Percentiles rank a stretch among this genome's conserved stretches.
phyloP scores from a whole-genome alignment of 2,329 filamentous ascomycete species.

The Passalora sequoiae region DNA sequence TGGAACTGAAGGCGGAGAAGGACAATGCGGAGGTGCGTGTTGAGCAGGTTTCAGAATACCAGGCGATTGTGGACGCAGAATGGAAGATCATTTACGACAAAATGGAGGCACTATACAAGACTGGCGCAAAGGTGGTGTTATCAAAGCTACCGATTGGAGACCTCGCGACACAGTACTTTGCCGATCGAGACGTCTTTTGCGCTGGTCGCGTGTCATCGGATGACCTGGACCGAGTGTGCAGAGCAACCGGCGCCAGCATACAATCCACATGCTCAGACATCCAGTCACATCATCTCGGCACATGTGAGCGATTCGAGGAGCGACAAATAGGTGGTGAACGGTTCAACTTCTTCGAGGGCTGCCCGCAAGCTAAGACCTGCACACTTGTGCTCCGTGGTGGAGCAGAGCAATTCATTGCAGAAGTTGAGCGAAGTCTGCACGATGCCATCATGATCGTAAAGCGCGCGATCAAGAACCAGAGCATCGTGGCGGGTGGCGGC shows the following conservation, averaged over 20 bases:
- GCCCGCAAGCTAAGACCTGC: slow-evolving; percentile 92
- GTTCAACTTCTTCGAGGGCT: slow-evolving; percentile 98
- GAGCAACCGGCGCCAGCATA: slow-evolving; percentile 84
- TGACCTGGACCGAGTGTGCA: slow-evolving; percentile 92
- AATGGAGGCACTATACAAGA: slow-evolving; percentile 89
- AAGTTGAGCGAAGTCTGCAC: slow-evolving; percentile 95
- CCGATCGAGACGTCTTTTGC: slow-evolving; percentile 96
- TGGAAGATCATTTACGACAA: slow-evolving; percentile 99
- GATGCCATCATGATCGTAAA: slow-evolving; percentile 99
- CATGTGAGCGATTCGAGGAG: slow-evolving; percentile 87
- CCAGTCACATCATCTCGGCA: slow-evolving; percentile 72
- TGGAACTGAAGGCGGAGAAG: slow-evolving; percentile 98
- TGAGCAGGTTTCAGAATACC: slow-evolving; percentile 97
- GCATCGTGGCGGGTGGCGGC: slow-evolving; percentile 91
- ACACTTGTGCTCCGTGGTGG: slow-evolving; percentile 91
- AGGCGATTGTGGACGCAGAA: slow-evolving; percentile 97
- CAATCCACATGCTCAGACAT: slow-evolving; percentile 98
- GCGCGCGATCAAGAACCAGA: slow-evolving; percentile 89
- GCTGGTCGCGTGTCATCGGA: slow-evolving; percentile 86
- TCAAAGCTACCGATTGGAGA: slow-evolving; percentile 97
- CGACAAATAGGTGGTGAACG: slow-evolving; percentile 94
- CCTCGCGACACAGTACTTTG: slow-evolving; percentile 90
- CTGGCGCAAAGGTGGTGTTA: slow-evolving; percentile 92
- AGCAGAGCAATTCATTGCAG: slow-evolving; percentile 97
- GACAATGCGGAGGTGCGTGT: slow-evolving; percentile 98